Evolutionary conservation across 176 grass and related monocot species (phyloP).

Genomic region (Neostapfia colusana): DNA sequence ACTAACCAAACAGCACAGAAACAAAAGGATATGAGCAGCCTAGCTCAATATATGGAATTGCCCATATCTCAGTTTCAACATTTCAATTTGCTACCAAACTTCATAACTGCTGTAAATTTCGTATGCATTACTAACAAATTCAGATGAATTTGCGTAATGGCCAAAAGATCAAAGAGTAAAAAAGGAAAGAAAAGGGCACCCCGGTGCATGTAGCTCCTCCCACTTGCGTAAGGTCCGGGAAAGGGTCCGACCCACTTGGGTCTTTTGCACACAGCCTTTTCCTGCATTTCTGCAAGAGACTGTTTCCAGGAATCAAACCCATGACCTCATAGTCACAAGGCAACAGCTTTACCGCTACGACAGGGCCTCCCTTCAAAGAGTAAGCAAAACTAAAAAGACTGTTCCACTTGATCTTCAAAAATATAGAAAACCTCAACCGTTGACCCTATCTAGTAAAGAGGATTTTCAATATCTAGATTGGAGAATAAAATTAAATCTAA

Average conservation of each 20-base stretch:
- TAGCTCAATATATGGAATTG: neutral
- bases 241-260: too few species aligned
- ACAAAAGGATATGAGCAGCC: neutral
- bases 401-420: neutral
- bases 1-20: neutral
- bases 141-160: neutral
- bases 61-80: neutral
- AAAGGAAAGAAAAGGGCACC: too few species aligned
- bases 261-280: too few species aligned
- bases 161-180: neutral
- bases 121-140: neutral
- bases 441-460: conserved; percentile 28
- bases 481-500: neutral
- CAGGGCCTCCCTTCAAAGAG: too few species aligned
- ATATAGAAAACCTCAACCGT: conserved; percentile 26
- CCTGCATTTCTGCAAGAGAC: too few species aligned
- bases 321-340: too few species aligned
- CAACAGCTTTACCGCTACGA: too few species aligned
- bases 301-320: too few species aligned
- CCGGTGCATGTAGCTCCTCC: too few species aligned
- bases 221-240: too few species aligned
- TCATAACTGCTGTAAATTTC: neutral
- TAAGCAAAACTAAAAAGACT: neutral
- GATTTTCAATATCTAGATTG: conserved; percentile 20
- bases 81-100: neutral